Base-by-base conservation (phyloP, 148 eudicot species). In the Salicornia ramosissima region DNA sequence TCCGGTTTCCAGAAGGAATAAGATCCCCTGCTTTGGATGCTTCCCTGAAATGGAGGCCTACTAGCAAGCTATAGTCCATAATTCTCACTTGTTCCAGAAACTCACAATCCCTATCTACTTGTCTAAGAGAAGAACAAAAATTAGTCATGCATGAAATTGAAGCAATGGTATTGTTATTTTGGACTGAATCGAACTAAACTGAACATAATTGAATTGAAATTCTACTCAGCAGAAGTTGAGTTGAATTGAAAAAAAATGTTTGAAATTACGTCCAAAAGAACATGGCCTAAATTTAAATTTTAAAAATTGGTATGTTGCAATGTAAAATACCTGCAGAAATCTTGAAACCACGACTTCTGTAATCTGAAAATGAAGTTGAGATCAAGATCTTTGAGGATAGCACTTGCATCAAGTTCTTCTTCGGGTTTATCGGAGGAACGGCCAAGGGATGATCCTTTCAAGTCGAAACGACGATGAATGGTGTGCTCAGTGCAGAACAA, bases 381-480 rank as follows among this genome's bases (percentile, higher is more conserved):
- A 86, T 95, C 99, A 50, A 95, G 96, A 69, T 95, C 99, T 69
- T 95, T 95, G 43, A 95, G 93, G 31, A 86, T 91, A 0, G 96
- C 89, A 67, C 84, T 95, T 68, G 91, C 90, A 80, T 91, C 96
- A 26, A 95, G 68, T 67, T 95, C 96, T 56, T 90, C 84, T 62
- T 91, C 96, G 0, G 97, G 90, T 61, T 89, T 91, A 65, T 91
- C 91, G 0, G 97, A 91, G 13, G 90, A 79, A 14, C 99, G 86
- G n/a, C 99, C 99, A 61, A 91, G 90, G 13, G 96, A 86, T 68
- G 99, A 94, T 29, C 99, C 99, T 87, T 94, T 94, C 79, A 94
- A 79, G 77, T 94, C 99, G 30, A 84, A 94, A 61, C 93, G 79
- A 75, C 87, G 86, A 42, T 95, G 99, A 53, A 95, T 91, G 28